A percentile compares a stretch with the other conserved stretches of the same genome.
Conservation (phyloP, 2,329 filamentous ascomycete genomes). For the Chrysosporium keratinophilum region DNA sequence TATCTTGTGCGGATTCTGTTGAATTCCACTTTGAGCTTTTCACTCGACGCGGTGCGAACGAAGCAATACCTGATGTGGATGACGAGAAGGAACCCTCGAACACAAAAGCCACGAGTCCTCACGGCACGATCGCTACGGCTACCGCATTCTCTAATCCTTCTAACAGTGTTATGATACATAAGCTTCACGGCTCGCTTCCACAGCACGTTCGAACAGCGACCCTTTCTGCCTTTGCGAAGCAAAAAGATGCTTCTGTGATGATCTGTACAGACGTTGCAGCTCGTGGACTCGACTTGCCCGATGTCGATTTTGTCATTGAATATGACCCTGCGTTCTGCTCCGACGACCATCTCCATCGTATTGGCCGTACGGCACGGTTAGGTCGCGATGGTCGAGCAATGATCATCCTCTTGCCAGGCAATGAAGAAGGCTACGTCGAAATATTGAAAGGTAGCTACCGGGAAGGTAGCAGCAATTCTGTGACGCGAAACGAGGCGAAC, state of each 20-base stretch:
- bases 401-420: constrained; percentile 81
- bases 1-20: constrained; percentile 92
- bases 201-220: constrained; percentile 83
- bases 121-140: constrained; percentile 46
- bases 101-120: constrained; percentile 10
- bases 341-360: constrained; percentile 86
- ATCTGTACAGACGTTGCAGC: constrained; percentile 94
- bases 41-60: constrained; percentile 22
- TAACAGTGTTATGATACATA: constrained; percentile 69
- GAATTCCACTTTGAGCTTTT: constrained; percentile 92
- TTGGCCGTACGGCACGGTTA: constrained; percentile 88
- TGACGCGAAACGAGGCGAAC: constrained; percentile 52
- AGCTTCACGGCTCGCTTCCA: constrained; percentile 82
- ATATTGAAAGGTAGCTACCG: constrained; percentile 63
- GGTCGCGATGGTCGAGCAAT: constrained; percentile 77
- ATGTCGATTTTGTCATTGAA: constrained; percentile 88
- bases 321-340: constrained; percentile 92
- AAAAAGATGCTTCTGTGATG: constrained; percentile 65
- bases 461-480: constrained; percentile 50
- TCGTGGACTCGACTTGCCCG: constrained; percentile 87
- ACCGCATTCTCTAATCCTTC: constrained; percentile 63
- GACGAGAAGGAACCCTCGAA: constrained; percentile 11
- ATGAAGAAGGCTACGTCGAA: constrained; percentile 81
- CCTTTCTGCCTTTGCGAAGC: constrained; percentile 65
- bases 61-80: constrained; percentile 9